Base-by-base conservation (phyloP, 164 flowering plant species). In the Sedum album region DNA sequence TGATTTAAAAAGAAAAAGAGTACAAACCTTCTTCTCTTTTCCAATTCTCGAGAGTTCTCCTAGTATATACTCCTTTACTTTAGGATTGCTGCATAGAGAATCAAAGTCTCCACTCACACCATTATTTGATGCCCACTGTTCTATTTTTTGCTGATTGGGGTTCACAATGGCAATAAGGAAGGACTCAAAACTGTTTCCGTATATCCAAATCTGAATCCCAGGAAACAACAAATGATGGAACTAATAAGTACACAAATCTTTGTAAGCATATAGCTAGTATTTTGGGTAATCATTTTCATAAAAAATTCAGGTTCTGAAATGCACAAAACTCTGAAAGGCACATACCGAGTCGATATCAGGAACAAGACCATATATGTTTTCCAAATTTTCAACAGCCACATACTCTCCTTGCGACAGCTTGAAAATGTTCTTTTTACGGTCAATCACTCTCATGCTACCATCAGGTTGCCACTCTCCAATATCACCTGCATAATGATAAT, bases 381-480 rank as follows among this genome's bases (percentile, higher is more conserved):
- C 99, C 76, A 94, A 78, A 78, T 91, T 91, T 74, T 94, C 99
- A 68, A 94, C 97, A 15, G 97, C 92, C 72, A 91, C 96, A 75
- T 94, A 94, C 76, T 94, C 99, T 76, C 99, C 98, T 75, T 94
- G 98, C 3, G 98, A 91, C 73, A 94, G 97, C 82, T 94, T 94
- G 74, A 94, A 94, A 67, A 94, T 94, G 73, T 94, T 94, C 78
- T 94, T 94, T 84, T 91, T 94, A 55, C 99, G 80, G 75, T 94
- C 99, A 73, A 94, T 90, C 21, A 94, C 88, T 82, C 90, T 94
- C 92, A 94, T 75, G 82, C 84, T 79, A 71, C 99, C 99, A 83
- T 88, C 78, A 21, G 87, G 82, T 71, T 91, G 99, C 99, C 96
- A 93, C 79, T 93, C 98, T 36, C 98, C 98, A 74, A 93, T 70